These are phyloP conservation scores for Pezizomycotina sp. DNA, from an alignment of 2,329 filamentous ascomycete genomes.

Conservation along the genomic window DNA sequence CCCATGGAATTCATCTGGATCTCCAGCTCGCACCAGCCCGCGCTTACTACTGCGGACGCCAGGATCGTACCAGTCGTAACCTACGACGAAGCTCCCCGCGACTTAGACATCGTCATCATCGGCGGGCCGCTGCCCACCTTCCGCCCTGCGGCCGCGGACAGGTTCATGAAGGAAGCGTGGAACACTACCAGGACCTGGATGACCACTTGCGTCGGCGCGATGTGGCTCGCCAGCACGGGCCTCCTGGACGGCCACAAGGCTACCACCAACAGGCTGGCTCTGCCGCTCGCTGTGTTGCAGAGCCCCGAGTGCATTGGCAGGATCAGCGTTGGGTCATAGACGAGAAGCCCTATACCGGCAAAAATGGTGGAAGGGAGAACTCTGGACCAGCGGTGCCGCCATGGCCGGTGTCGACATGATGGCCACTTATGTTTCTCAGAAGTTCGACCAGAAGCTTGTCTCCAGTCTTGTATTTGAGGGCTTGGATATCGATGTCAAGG, in stretches of 20 bases:
- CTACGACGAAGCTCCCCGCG: constrained; percentile 31
- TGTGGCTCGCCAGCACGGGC: constrained; percentile 31
- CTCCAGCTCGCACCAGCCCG: constrained; percentile 27
- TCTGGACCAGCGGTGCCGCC: constrained; percentile 31
- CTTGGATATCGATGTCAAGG: too few relatives aligned
- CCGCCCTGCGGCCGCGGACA: constrained; percentile 27
- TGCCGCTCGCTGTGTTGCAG: constrained; percentile 25
- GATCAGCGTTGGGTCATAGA: constrained; percentile 31
- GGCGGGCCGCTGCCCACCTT: constrained; percentile 28
- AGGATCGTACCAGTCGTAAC: constrained; percentile 29
- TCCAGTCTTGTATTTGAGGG: too few relatives aligned
- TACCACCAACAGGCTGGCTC: constrained; percentile 29
- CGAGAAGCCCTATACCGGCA: constrained; percentile 26
- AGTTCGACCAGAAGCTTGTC: too few relatives aligned
- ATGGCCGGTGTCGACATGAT: constrained; percentile 30
- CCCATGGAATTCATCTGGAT: constrained; percentile 31
- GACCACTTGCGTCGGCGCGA: constrained; percentile 30
- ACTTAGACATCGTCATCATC: constrained; percentile 31
- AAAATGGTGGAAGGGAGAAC: constrained; percentile 26
- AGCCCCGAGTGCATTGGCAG: constrained; percentile 29
- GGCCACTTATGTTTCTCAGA: too few relatives aligned
- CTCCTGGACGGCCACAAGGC: constrained; percentile 29
- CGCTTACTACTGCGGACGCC: constrained; percentile 27
- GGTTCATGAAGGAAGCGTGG: constrained; percentile 29
- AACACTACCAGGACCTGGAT: constrained; percentile 28